Conservation (phyloP, 1,284 basidiomycete genomes). For the Rhodotorula sp. region DNA sequence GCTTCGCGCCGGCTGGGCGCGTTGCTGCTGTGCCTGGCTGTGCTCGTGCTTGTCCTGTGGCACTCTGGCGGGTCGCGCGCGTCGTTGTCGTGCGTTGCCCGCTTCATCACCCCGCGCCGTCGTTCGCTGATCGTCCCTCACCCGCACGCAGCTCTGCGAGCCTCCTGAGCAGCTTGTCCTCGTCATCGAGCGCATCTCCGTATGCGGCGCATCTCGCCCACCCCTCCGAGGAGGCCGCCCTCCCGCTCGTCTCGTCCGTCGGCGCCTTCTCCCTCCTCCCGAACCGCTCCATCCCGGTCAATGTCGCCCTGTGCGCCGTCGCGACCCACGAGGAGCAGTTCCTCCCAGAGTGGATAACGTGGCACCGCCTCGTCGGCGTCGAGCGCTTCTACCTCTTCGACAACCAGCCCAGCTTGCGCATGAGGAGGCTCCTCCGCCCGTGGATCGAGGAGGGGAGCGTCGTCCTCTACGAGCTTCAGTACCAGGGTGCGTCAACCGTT, state of each 20-base stretch:
- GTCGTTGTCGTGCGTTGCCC: not conserved
- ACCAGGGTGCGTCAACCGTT: constrained; percentile 14
- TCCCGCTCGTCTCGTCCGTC: constrained; percentile 27
- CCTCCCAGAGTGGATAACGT: constrained; percentile 36
- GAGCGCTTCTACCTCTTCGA: constrained; percentile 39
- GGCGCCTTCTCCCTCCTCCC: constrained; percentile 13
- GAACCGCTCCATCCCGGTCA: not conserved
- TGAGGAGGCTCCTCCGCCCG: constrained; percentile 32
- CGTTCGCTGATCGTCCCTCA: not conserved
- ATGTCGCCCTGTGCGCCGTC: constrained; percentile 31
- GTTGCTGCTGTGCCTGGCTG: not conserved
- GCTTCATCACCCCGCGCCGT: not conserved
- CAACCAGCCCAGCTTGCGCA: constrained; percentile 23
- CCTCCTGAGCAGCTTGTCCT: too few relatives aligned
- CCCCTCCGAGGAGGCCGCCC: constrained; percentile 9
- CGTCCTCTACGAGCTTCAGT: constrained; percentile 25
- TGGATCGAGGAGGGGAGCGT: constrained; percentile 38
- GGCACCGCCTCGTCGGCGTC: constrained; percentile 34
- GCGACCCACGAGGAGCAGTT: constrained; percentile 36
- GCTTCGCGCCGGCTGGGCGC: not conserved
- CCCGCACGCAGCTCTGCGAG: not conserved
- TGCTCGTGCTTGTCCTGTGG: not conserved
- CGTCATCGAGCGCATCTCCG: not conserved
- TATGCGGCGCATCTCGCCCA: constrained; percentile 1
- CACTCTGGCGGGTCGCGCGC: not conserved